Conservation (phyloP, 163 green algal genomes). For the Chlorella variabilis region DNA sequence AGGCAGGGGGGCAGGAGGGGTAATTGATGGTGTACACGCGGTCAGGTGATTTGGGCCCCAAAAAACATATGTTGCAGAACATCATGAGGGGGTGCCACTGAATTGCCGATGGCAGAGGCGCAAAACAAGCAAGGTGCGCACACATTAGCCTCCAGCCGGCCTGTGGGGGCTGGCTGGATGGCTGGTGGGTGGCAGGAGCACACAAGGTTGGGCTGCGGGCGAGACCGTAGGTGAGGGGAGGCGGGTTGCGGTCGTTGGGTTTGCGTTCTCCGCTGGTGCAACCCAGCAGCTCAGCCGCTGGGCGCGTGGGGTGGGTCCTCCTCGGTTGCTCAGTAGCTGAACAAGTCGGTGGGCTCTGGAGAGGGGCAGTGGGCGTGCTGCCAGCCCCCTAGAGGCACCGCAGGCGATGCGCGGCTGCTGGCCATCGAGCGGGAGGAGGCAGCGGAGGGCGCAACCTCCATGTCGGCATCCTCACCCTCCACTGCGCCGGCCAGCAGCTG, state of each 20-base stretch:
- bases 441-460: background rate
- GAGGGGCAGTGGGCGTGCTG: background rate
- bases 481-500: constrained; percentile 14
- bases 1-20: background rate
- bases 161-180: background rate
- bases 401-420: background rate
- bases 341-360: constrained; percentile 4
- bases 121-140: background rate
- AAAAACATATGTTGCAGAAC: background rate
- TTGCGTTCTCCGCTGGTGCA: background rate
- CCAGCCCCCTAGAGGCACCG: background rate
- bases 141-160: background rate
- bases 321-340: constrained; percentile 4
- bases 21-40: background rate
- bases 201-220: background rate
- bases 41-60: background rate
- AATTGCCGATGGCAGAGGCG: background rate
- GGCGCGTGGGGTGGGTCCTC: no score
- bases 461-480: background rate
- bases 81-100: background rate
- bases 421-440: background rate
- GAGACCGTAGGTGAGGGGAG: background rate
- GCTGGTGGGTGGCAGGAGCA: background rate
- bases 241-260: background rate
- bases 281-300: no score